Evolutionary conservation across 129 eudicot species (phyloP).

Genomic region (Erigeron canadensis): DNA sequence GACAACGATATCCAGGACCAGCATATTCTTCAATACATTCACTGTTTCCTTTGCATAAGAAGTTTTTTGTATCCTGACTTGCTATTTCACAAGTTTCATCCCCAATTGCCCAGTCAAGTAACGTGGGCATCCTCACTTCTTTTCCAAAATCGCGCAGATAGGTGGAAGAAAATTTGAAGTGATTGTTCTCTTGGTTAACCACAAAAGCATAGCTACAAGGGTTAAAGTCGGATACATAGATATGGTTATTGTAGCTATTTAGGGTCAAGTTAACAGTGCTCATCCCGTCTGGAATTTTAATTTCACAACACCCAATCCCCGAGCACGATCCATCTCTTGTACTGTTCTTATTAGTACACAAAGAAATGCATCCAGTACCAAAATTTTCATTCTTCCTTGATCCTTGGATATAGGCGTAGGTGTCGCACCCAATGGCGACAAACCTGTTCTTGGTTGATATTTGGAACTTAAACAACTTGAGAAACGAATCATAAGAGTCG

Average conservation of each 20-base stretch:
- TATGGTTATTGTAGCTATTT: constrained; percentile 23
- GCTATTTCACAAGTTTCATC: constrained; percentile 34
- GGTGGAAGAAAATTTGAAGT: constrained; percentile 14
- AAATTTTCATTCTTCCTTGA: background rate
- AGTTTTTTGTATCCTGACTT: background rate
- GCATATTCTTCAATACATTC: constrained; percentile 13
- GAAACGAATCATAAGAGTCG: background rate
- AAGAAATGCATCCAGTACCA: constrained; percentile 48
- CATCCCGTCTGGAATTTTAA: constrained; percentile 34
- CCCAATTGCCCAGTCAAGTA: constrained; percentile 50
- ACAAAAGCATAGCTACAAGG: constrained; percentile 48
- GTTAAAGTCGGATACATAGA: constrained; percentile 18
- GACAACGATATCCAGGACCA: constrained; percentile 44
- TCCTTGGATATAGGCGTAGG: constrained; percentile 18
- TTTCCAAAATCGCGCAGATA: constrained; percentile 22
- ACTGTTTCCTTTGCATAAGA: constrained; percentile 34
- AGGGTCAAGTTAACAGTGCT: background rate
- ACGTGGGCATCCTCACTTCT: constrained; percentile 30
- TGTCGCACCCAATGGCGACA: constrained; percentile 42
- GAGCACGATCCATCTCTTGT: constrained; percentile 37
- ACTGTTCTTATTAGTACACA: constrained; percentile 8
- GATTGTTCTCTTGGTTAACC: constrained; percentile 16
- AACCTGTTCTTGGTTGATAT: constrained; percentile 37
- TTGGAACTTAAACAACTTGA: background rate
- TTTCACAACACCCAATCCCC: constrained; percentile 58